Conservation (phyloP, 805 yeast genomes). For the Barnettozyma siamensis region DNA sequence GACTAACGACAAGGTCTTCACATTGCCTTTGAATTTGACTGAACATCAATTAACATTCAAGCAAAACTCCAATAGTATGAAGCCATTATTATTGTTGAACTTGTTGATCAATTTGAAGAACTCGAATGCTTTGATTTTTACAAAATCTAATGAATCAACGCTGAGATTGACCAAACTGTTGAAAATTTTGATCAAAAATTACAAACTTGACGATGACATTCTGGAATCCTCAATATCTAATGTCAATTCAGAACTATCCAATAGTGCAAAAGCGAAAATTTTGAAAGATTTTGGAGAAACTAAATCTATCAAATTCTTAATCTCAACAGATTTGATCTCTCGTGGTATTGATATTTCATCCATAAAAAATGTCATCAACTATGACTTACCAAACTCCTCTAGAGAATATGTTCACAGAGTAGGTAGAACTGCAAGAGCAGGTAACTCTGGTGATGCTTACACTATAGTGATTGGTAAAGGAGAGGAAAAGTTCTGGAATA, state of each 20-base stretch:
- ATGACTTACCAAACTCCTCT: constrained; percentile 82
- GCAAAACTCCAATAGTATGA: constrained; percentile 39
- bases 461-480: constrained; percentile 72
- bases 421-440: constrained; percentile 97
- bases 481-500: constrained; percentile 61
- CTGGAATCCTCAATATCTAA: constrained; percentile 30
- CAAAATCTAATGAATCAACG: constrained; percentile 80
- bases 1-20: constrained; percentile 48
- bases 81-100: constrained; percentile 69
- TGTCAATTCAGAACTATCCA: constrained; percentile 55
- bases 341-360: constrained; percentile 84
- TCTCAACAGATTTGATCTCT: constrained; percentile 89
- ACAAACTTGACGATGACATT: constrained; percentile 4
- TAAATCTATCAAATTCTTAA: constrained; percentile 43
- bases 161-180: constrained; percentile 69
- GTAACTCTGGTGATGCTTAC: constrained; percentile 67
- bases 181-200: constrained; percentile 32
- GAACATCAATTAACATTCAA: constrained; percentile 36
- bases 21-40: constrained; percentile 48
- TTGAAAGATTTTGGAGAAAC: constrained; percentile 55
- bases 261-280: constrained; percentile 46
- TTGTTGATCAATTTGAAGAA: constrained; percentile 36
- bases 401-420: constrained; percentile 94
- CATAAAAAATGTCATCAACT: constrained; percentile 74
- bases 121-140: constrained; percentile 51